Evolutionary conservation across 2,329 filamentous ascomycete species (phyloP), one percentile per base, ranked within the genome.

Genomic region (Huntiella bhutanensis): DNA sequence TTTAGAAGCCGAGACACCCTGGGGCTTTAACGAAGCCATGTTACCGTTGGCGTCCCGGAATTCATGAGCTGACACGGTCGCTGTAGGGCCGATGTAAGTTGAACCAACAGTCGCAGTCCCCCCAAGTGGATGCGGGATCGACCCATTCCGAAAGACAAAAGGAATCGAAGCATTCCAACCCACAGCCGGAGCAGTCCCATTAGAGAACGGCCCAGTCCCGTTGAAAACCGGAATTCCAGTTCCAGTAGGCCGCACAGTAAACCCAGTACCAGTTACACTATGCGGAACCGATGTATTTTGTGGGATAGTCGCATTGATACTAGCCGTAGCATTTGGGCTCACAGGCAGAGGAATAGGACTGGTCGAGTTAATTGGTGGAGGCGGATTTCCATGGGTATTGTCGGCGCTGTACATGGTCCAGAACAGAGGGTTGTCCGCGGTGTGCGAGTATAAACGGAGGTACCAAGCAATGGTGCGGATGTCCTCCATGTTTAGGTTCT

Each of bases 401-500:
- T 46, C 33, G 4, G 17, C 22, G 15, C 38, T 47, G 44, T 49
- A 49, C 48, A 49, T 49, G 13, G 48, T 49, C 48, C 48, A 49
- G 40, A 49, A 49, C n/a, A 41, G 44, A 10, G 48, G 48, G 10
- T 46, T 49, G 16, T 45, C 40, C 13, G 44, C 39, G 12, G 39
- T 39, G 12, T 49, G 48, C 7, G 44, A 43, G 44, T 49, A 49
- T 45, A 44, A 49, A 33, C 48, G 48, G 41, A 49, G 45, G 41
- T 50, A 50, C 48, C 48, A 50, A 3, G 48, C 35, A 28, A 50
- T 50, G 12, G 48, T 50, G 36, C 42, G 45, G 32, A 50, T 28
- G 33, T 50, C 48, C n/a, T 42, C 36, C 15, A 50, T 22, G 19
- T 50, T 41, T 2, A 50, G 39, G 37, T 47, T 39, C 22, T 50